Evolutionary conservation across 495 filamentous ascomycete genomes (phyloP).

Genomic region (Pseudomonodictys pantanalensis): DNA sequence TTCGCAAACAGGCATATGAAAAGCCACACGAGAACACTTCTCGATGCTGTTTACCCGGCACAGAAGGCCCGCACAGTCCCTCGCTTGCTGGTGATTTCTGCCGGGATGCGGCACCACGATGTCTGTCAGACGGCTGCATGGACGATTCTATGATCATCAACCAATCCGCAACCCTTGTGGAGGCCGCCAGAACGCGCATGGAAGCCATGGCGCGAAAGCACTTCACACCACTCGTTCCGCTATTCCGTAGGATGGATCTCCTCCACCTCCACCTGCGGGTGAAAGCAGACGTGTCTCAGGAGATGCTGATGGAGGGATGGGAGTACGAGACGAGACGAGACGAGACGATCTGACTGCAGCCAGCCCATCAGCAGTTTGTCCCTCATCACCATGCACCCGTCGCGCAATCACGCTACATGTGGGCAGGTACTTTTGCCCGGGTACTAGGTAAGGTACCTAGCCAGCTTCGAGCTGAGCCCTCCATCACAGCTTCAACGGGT

Average conservation of each 20-base stretch:
- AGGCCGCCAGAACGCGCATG: too few species aligned
- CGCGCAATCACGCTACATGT: too few species aligned
- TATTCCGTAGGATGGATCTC: too few species aligned
- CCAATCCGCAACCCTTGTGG: constrained; percentile 3
- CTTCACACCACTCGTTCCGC: too few species aligned
- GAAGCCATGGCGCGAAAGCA: too few species aligned
- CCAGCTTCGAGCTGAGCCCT: background rate
- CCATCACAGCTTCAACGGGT: too few species aligned
- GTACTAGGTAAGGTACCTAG: too few species aligned
- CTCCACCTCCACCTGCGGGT: too few species aligned
- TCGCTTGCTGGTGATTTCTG: background rate
- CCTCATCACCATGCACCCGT: background rate
- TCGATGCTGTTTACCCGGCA: constrained; percentile 24
- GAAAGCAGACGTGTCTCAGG: constrained; percentile 1
- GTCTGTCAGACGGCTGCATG: constrained; percentile 6
- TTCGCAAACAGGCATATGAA: background rate
- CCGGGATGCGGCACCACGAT: background rate
- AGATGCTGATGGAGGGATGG: constrained; percentile 9
- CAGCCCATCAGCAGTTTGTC: background rate
- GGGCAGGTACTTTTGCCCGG: too few species aligned
- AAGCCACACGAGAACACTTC: background rate
- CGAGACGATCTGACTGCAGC: constrained; percentile 27
- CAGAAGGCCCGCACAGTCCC: constrained; percentile 29
- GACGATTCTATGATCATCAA: background rate
- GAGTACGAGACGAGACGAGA: background rate